phyloP scores from a whole-genome alignment of 2,329 filamentous ascomycete genomes.

The Emmonsiellopsis sp. region DNA sequence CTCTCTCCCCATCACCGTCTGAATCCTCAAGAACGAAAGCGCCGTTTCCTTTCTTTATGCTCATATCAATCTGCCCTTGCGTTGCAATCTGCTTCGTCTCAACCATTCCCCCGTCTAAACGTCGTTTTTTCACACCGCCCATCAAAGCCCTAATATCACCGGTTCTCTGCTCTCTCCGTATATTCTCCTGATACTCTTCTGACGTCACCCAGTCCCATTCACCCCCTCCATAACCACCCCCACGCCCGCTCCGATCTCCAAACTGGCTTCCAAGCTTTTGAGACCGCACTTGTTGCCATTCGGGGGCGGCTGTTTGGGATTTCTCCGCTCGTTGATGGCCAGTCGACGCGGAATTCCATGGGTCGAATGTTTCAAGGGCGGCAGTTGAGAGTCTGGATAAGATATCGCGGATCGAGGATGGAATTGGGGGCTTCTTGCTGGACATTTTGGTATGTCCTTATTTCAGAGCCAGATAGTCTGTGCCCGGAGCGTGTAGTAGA shows the following conservation, averaged over 20 bases:
- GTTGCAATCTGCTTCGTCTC: conserved; percentile 9
- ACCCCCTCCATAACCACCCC: conserved; percentile 40
- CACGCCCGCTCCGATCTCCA: conserved; percentile 6
- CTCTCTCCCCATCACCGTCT: not conserved
- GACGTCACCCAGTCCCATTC: conserved; percentile 41
- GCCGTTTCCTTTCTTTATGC: conserved; percentile 8
- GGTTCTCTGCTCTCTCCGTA: conserved; percentile 20
- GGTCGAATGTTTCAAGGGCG: conserved; percentile 16
- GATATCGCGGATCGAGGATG: conserved; percentile 15
- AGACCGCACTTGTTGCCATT: conserved; percentile 13
- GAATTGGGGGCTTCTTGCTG: conserved; percentile 16
- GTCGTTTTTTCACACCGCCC: conserved; percentile 37
- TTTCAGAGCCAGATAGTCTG: not conserved
- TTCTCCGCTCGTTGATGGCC: conserved; percentile 16
- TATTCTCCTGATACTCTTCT: conserved; percentile 15
- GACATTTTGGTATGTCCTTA: conserved; percentile 6
- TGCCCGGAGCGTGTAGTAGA: too few species aligned
- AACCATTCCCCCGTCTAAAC: conserved; percentile 19
- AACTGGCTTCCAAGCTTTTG: conserved; percentile 11
- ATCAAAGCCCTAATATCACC: conserved; percentile 40
- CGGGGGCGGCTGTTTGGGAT: conserved; percentile 10
- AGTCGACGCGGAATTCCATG: conserved; percentile 14
- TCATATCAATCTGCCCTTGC: not conserved
- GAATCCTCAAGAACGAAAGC: not conserved
- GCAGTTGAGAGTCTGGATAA: conserved; percentile 13